Conservation (phyloP, 208 protist species). For the Leishmania lainsoni region DNA sequence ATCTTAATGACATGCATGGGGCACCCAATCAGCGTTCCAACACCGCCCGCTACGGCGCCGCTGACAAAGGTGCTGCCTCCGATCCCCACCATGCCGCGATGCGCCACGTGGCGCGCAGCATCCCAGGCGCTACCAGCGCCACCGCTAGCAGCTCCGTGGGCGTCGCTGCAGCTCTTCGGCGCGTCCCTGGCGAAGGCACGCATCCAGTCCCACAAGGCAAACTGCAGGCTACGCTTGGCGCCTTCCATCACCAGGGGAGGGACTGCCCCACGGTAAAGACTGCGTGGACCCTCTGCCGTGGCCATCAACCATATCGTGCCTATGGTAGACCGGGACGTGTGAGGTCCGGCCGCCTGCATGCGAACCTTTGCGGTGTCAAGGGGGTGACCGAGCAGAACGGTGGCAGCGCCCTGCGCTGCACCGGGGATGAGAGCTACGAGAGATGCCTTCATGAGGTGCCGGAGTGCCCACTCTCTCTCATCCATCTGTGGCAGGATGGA, state of each 20-base stretch:
- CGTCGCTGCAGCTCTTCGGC: neutral
- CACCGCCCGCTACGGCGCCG: constrained; percentile 77
- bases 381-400: constrained; percentile 78
- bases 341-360: constrained; percentile 77
- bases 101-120: constrained; percentile 2
- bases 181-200: constrained; percentile 16
- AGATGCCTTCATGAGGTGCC: constrained; percentile 12
- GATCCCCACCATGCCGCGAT: constrained; percentile 21
- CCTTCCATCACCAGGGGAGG: constrained; percentile 85
- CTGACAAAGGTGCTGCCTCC: constrained; percentile 58
- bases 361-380: constrained; percentile 90
- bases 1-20: constrained; percentile 91
- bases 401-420: constrained; percentile 74
- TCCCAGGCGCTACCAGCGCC: neutral
- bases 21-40: constrained; percentile 86
- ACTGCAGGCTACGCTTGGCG: constrained; percentile 86
- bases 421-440: constrained; percentile 66
- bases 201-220: constrained; percentile 81
- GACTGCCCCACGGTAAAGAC: constrained; percentile 77
- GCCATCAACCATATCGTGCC: constrained; percentile 68
- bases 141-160: neutral
- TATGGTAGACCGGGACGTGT: constrained; percentile 40
- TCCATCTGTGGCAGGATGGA: neutral
- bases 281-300: constrained; percentile 59
- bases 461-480: constrained; percentile 4